Base-by-base conservation (phyloP, 176 grass and related monocot species). In the Dactylis glomerata region DNA sequence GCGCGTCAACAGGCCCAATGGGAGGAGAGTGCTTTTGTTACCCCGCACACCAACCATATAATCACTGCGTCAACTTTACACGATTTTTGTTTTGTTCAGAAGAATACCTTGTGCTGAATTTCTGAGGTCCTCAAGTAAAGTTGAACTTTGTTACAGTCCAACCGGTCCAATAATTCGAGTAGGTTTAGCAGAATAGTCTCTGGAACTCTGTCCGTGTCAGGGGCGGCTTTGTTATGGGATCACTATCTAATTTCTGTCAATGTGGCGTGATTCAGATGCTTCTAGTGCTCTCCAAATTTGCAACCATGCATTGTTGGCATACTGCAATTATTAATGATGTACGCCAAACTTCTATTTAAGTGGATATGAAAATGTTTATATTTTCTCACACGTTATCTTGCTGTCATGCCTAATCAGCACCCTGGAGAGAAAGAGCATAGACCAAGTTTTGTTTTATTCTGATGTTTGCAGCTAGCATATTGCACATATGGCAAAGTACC, bases 131-230 rank as follows among this genome's bases (percentile, higher is more conserved):
- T 42, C 37, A 46, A 79, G n/a, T n/a, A 73, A 88, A 13, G 20
- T 7, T 1, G 4, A 52, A 81, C 7, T 12, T 51, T 73, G 23
- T 51, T 73, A 17, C 10, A n/a, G 63, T 3, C 32, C 8, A 63
- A 31, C 12, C 5, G n/a, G n/a, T 4, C 3, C 57, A 61, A 14
- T 14, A 11, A 10, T 30, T 30, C 26, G 26, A 28, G 57, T n/a
- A 46, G 28, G 38, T 82, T 70, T 82, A 37, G 23, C 41, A n/a
- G 41, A 78, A 78, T 66, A n/a, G 22, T 55, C 19, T 63, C 8
- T 51, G 23, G 30, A 88, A 51, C 22, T 61, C 5, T 73, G 75
- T 49, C 81, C 33, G 14, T 64, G 66, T 88, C 81, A 84, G 22
- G 41, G 55, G 19, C 2, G 42, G 64, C 52, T 83, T 65, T 31